Conservation (phyloP, 1,284 basidiomycete genomes). For the Lentinula novae-zelandiae region DNA sequence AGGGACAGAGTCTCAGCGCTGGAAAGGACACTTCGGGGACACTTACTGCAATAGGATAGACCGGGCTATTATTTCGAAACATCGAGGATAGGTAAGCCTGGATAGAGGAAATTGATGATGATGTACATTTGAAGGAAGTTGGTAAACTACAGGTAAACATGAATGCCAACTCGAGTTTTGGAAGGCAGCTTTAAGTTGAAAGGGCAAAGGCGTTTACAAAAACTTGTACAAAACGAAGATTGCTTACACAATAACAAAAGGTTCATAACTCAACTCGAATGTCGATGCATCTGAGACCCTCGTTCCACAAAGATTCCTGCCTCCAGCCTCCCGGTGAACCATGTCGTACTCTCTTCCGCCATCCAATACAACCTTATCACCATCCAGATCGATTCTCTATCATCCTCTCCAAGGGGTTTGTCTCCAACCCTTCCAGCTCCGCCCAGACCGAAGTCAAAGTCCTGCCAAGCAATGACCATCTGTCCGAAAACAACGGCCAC, state of each 20-base stretch:
- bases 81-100: too few relatives aligned
- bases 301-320: background rate
- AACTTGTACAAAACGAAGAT: background rate
- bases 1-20: too few relatives aligned
- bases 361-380: constrained; percentile 19
- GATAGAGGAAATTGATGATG: too few relatives aligned
- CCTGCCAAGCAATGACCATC: constrained; percentile 34
- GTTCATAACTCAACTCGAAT: background rate
- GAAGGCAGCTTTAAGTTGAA: too few relatives aligned
- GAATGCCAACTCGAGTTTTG: too few relatives aligned
- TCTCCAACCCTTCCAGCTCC: constrained; percentile 19
- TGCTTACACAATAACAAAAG: background rate
- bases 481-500: constrained; percentile 26
- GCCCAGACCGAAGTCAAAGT: constrained; percentile 20
- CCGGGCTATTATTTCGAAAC: too few relatives aligned
- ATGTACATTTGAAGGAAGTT: too few relatives aligned
- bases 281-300: background rate
- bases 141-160: too few relatives aligned
- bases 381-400: constrained; percentile 40
- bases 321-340: background rate
- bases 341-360: constrained; percentile 2
- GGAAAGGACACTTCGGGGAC: too few relatives aligned
- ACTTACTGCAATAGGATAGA: too few relatives aligned
- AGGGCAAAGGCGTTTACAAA: background rate
- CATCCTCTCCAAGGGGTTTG: constrained; percentile 37